A percentile compares a stretch with the other conserved stretches of the same genome.
Evolutionary conservation across 768 basidiomycete genomes (phyloP).

Genomic region (Cantharellus anzutake): DNA sequence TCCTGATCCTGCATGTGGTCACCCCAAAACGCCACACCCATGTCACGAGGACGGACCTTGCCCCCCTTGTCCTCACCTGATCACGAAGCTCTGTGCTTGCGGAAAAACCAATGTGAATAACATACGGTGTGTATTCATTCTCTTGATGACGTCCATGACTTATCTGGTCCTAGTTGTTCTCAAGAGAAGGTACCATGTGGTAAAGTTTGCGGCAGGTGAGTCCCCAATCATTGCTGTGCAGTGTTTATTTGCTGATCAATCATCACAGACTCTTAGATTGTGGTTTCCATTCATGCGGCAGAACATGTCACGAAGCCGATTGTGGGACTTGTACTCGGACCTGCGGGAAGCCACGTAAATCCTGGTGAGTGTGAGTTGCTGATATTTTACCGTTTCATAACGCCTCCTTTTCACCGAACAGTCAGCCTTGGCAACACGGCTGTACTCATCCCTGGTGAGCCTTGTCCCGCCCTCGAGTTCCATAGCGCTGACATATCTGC

Average conservation of each 20-base stretch:
- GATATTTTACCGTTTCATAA: background rate
- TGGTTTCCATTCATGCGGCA: constrained; percentile 78
- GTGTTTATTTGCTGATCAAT: background rate
- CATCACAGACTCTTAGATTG: constrained; percentile 42
- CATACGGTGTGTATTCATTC: constrained; percentile 17
- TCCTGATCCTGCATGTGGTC: constrained; percentile 60
- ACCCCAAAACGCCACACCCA: constrained; percentile 51
- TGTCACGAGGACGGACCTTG: constrained; percentile 70
- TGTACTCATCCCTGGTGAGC: constrained; percentile 43
- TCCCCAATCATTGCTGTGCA: constrained; percentile 4
- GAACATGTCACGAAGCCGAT: constrained; percentile 60
- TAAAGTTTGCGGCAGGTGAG: constrained; percentile 53
- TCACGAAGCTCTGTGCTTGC: constrained; percentile 68
- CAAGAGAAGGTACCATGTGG: constrained; percentile 81
- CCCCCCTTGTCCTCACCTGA: constrained; percentile 75
- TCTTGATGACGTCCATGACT: background rate
- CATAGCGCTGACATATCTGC: background rate
- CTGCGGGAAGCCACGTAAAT: constrained; percentile 75
- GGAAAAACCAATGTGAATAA: constrained; percentile 69
- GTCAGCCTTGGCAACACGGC: constrained; percentile 51
- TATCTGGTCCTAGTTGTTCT: constrained; percentile 37
- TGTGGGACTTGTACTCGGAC: constrained; percentile 60
- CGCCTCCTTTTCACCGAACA: constrained; percentile 12
- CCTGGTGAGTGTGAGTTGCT: constrained; percentile 36
- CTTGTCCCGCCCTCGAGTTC: background rate